Base-by-base conservation (phyloP, 2,329 filamentous ascomycete species). In the Nigrospora sphaerica region DNA sequence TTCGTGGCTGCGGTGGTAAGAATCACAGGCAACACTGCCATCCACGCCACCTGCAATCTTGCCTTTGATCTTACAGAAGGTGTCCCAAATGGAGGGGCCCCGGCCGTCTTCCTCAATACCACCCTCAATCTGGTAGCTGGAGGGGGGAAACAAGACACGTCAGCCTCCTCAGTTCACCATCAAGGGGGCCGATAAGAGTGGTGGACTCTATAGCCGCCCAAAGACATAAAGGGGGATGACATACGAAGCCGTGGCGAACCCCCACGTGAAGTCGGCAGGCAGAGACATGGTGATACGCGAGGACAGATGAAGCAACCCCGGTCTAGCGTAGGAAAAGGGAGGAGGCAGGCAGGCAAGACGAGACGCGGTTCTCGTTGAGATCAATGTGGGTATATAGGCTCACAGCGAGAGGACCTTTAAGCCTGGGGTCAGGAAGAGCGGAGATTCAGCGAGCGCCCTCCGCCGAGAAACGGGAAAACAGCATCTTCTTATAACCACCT, bases 81-180 rank as follows among this genome's bases (percentile, higher is more conserved):
- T 84, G 68, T 95, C 89, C 89, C 89, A 95, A 65, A 95, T 93
- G 51, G 85, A 88, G 46, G 87, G 83, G 18, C 80, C 85, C 53
- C 88, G 86, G 53, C 88, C 89, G 62, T 92, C 88, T 60, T 84
- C 78, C 41, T 85, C 72, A 35, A 77, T 73, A 41, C 81, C 82
- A 48, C 89, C 89, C 72, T 95, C 89, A 56, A 95, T 86, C 65
- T 95, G 88, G 72, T 93, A 95, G 62, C 88, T 93, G 61, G 23
- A 6, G 50, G 35, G 46, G 45, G 45, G 54, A 58, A 58, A 44
- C 54, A 48, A 50, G 41, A 32, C 31, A 46, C 17, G 47, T 57
- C 42, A 58, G 52, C 42, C 39, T 39, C 17, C 46, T 23, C 41
- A 44, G 32, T 34, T 46, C 46, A 36, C 16, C 32, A 39, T 13